phyloP scores from a whole-genome alignment of 495 filamentous ascomycete genomes.

The Podospora pseudopauciseta region DNA sequence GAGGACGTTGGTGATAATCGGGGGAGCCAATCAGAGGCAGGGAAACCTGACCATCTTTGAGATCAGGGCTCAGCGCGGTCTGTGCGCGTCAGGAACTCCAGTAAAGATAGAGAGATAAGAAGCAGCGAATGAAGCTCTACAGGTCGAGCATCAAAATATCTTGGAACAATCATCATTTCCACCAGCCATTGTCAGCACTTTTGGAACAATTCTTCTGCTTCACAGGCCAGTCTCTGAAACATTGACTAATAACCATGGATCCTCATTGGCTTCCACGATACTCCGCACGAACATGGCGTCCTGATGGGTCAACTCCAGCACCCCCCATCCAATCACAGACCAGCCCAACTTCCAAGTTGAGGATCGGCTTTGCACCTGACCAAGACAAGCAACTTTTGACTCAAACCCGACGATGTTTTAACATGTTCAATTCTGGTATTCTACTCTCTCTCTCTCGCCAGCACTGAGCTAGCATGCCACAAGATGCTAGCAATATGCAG shows the following conservation, averaged over 20 bases:
- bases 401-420: not conserved
- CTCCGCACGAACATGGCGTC: not conserved
- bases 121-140: not conserved
- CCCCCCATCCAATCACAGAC: not conserved
- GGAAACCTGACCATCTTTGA: not conserved
- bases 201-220: not conserved
- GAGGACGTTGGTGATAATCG: not conserved
- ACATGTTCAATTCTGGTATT: not conserved
- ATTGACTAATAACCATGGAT: not conserved
- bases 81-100: not conserved
- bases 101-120: no score
- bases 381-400: not conserved
- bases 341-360: not conserved
- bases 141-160: not conserved
- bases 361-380: conserved; percentile 2
- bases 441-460: not conserved
- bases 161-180: not conserved
- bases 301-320: not conserved
- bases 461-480: not conserved
- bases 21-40: not conserved
- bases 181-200: no score
- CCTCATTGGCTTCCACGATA: not conserved
- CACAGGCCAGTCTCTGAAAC: not conserved
- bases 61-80: not conserved
- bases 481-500: conserved; percentile 1